Evolutionary conservation across 768 basidiomycete genomes (phyloP), one percentile per base, ranked within the genome.

Genomic region (Agaricus blazei): DNA sequence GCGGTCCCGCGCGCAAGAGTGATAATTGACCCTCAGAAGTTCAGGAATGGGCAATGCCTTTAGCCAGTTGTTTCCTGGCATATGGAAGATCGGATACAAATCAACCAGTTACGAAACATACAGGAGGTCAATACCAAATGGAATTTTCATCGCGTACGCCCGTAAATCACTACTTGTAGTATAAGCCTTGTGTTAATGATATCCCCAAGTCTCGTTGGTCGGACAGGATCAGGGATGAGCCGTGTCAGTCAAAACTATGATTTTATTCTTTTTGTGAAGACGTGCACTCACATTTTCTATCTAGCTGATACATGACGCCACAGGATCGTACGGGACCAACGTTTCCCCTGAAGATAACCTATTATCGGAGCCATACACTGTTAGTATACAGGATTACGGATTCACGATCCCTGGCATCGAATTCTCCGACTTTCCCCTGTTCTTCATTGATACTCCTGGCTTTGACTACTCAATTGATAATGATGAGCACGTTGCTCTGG

Each of bases 381-480:
- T 12, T 15, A 19, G 15, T 12, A 55, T 55, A 9, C 40, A 55
- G 31, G 37, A 48, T 23, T 41, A 24, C 7, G 47, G 48, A 0
- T 55, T 48, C 40, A 55, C 54, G 9, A 34, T 49, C 34, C 47
- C 46, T n/a, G 54, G 40, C 26, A 23, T 55, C 40, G 28, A 38
- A 5, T 48, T 38, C 19, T 11, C 41, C 5, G 54, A 55, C n/a
- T 55, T 55, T 41, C 54, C 54, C 3, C 37, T 55, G 8, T n/a
- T 48, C 34, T 55, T 55, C 38, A 48, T 55, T 24, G 47, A 55
- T 27, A 55, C 54, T 23, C 54, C 47, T 24, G 54, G 54, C 9
- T 49, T 48, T 40, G 47, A 48, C 28, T 55, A 27, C 29, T 5
- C 11, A 6, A 38, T 5, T 9, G 27, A 55, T 4, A 41, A 31